These are phyloP conservation scores for Ganoderma multipileum DNA, from an alignment of 1,284 basidiomycete genomes.

Conservation along the genomic window DNA sequence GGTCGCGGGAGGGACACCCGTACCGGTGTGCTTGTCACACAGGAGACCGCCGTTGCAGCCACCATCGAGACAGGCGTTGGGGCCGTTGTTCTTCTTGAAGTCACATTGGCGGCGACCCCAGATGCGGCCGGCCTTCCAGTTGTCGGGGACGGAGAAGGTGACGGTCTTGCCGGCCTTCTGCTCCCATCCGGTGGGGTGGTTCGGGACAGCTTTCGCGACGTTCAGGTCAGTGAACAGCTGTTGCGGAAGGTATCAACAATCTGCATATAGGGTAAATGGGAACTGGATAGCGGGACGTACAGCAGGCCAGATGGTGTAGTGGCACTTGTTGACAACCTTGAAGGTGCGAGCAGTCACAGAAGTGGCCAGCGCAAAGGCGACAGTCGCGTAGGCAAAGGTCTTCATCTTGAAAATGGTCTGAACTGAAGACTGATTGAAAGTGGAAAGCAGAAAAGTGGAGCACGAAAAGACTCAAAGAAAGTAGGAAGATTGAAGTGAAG, in stretches of 20 bases:
- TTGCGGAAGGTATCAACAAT: background rate
- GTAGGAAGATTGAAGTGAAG: background rate
- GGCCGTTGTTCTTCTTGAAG: constrained; percentile 47
- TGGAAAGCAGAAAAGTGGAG: background rate
- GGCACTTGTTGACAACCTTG: constrained; percentile 32
- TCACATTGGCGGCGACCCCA: constrained; percentile 54
- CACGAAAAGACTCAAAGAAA: background rate
- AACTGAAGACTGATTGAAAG: background rate
- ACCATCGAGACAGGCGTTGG: constrained; percentile 50
- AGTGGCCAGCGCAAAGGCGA: constrained; percentile 14
- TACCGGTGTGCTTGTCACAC: constrained; percentile 49
- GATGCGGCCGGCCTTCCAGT: constrained; percentile 48
- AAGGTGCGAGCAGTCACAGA: constrained; percentile 22
- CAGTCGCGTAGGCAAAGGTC: constrained; percentile 13
- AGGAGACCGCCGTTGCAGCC: constrained; percentile 55
- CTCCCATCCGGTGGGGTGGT: constrained; percentile 43
- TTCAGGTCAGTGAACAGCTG: constrained; percentile 44
- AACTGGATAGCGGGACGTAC: background rate
- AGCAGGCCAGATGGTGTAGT: constrained; percentile 30
- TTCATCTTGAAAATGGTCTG: constrained; percentile 9
- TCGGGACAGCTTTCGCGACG: constrained; percentile 37
- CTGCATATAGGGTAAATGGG: too few species aligned
- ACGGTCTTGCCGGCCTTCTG: constrained; percentile 39
- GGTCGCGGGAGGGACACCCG: constrained; percentile 51
- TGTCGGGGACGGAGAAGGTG: constrained; percentile 45